Evolutionary conservation across 139 green algal species (phyloP), one percentile per base, ranked within the genome.

Genomic region (Chlorella sp.): DNA sequence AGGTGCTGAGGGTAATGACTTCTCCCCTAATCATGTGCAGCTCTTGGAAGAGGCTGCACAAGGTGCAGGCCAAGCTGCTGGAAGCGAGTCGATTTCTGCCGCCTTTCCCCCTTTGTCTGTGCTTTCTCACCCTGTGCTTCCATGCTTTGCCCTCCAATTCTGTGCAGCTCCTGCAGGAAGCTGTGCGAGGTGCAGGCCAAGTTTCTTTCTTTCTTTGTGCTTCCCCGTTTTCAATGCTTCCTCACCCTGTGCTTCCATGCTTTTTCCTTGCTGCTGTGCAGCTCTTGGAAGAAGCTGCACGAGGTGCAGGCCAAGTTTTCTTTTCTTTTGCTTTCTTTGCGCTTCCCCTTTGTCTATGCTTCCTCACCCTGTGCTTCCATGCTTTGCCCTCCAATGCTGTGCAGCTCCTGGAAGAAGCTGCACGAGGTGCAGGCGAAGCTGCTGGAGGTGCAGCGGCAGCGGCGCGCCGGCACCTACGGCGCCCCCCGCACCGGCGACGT

Each of bases 401-500:
- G 61, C 78, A 90, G 87, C 61, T 85, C 91, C 22, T 93, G 91
- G 91, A 91, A 91, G 60, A 93, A 91, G 84, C 85, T 93, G 64
- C 91, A 91, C 60, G 91, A 93, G 88, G 88, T 91, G 81, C 81
- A 91, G 53, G 81, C 66, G 26, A 32, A 87, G 79, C 81, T 91
- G 48, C 57, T 88, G 69, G 81, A 91, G 81, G 71, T n/a, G 30
- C 66, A 75, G 88, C 88, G 80, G 1, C 30, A 5, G n/a, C 79
- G 88, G 28, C 68, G 53, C 48, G 30, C 42, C 34, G 22, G n/a
- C 82, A 7, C 0, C 4, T 16, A 9, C 80, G 60, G 82, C 60
- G n/a, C 16, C 26, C 16, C 2, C 39, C 42, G 42, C 24, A 5
- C 11, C 75, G 34, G 11, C 75, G 30, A 34, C 37, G 75, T 32